Evolutionary conservation across 495 filamentous ascomycete genomes (phyloP), one percentile per base, ranked within the genome.

Genomic region (Penicillium mononematosum): DNA sequence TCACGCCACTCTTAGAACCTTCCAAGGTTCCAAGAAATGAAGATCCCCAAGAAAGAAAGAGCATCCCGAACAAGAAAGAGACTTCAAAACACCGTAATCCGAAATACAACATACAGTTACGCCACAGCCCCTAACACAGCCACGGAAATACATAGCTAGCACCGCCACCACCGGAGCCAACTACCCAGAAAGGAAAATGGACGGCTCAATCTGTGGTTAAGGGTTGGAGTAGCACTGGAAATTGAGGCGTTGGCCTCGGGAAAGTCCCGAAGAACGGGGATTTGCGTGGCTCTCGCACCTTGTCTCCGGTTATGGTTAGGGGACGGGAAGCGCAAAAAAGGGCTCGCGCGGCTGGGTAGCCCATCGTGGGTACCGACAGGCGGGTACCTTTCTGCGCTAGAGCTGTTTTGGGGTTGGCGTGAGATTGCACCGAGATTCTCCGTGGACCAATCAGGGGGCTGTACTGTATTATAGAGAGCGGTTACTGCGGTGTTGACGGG

Each of bases 351-450:
- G 32, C 29, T 31, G 29, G 29, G 31, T 11, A 34, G 31, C 3
- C 12, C 6, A 9, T n/a, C 36, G 22, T 58, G 8, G 14, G 22
- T 50, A 57, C 66, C 70, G 65, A 54, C 62, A 63, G 64, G 55
- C 67, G 62, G 70, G 66, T 70, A 72, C 66, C 56, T 60, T 46
- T 53, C 16, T 8, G 29, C 46, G 52, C 55, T 53, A 62, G n/a
- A 14, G 12, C 46, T 27, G 1, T 7, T 32, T 22, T 49, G 0
- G 43, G 46, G 3, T 10, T 59, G 58, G 57, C 6, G 45, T 36
- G 6, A 39, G 39, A 55, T 53, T 29, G 43, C 66, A 64, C 72
- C 72, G 72, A 75, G 69, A 75, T 72, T 45, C 55, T 61, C 73
- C 73, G 73, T 60, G 4, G 16, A 3, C 71, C 71, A 74, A 71